A percentile compares a stretch with the other conserved stretches of the same genome.
These are phyloP conservation scores for Miamiensis avidus DNA, from an alignment of 169 alveolate species.

Conservation along the genomic window DNA sequence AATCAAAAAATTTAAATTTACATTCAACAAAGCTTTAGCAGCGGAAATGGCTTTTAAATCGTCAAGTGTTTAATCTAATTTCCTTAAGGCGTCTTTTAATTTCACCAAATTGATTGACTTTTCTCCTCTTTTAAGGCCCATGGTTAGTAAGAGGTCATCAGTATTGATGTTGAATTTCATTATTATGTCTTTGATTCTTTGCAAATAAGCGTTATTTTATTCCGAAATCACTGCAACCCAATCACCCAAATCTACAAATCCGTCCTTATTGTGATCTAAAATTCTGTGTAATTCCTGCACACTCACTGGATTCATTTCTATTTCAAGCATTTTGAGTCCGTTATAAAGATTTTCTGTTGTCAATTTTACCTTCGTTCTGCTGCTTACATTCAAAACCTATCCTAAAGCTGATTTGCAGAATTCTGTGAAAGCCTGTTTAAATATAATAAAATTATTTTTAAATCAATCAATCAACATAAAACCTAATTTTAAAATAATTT, in stretches of 20 bases:
- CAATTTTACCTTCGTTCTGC: slow-evolving; percentile 23
- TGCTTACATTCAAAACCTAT: slow-evolving; percentile 27
- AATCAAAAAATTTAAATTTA: no score
- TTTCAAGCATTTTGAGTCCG: slow-evolving; percentile 23
- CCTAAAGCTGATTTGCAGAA: no score
- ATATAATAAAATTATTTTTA: neutral
- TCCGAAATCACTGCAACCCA: slow-evolving; percentile 37
- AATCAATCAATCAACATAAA: no score
- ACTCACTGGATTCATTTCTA: slow-evolving; percentile 20
- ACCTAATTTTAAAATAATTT: no score
- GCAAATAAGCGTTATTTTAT: neutral
- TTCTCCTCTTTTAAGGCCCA: slow-evolving; percentile 25
- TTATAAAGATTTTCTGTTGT: slow-evolving; percentile 31
- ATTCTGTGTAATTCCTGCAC: slow-evolving; percentile 6
- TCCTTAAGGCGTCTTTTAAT: slow-evolving; percentile 30
- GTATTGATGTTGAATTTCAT: slow-evolving; percentile 27
- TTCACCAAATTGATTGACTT: neutral
- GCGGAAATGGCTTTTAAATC: neutral
- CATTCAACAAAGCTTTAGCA: neutral
- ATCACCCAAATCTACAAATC: slow-evolving; percentile 38
- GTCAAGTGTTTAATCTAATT: slow-evolving; percentile 34
- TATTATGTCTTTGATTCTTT: slow-evolving; percentile 45
- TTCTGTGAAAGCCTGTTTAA: slow-evolving; percentile 33
- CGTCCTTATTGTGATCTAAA: slow-evolving; percentile 40
- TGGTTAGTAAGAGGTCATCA: slow-evolving; percentile 38